Evolutionary conservation across 2,329 filamentous ascomycete species (phyloP).

Genomic region (Cercospora janseana): DNA sequence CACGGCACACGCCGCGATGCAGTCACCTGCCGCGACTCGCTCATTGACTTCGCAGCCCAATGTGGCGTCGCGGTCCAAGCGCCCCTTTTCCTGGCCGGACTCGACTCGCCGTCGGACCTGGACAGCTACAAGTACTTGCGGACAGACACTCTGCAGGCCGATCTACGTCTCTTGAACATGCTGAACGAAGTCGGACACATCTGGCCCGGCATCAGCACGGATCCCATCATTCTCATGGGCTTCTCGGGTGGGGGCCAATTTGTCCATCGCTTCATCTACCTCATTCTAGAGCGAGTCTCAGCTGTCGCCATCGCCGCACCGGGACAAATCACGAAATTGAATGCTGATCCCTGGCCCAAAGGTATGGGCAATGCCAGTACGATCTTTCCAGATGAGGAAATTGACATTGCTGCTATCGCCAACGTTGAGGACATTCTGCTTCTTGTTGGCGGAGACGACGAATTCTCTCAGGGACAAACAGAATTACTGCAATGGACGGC

Average conservation of each 20-base stretch:
- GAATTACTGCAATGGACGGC: constrained; percentile 17
- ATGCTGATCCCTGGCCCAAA: constrained; percentile 13
- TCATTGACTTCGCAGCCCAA: constrained; percentile 13
- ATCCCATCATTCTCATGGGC: constrained; percentile 14
- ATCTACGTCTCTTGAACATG: constrained; percentile 14
- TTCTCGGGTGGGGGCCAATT: constrained; percentile 22
- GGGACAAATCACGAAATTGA: constrained; percentile 17
- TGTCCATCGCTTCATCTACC: constrained; percentile 18
- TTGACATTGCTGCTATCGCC: constrained; percentile 11
- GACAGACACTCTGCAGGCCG: constrained; percentile 8
- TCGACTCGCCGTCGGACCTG: constrained; percentile 13
- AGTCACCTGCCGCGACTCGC: constrained; percentile 11
- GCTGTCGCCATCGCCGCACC: constrained; percentile 16
- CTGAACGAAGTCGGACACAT: constrained; percentile 17
- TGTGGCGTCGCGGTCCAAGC: constrained; percentile 19
- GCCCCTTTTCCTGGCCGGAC: constrained; percentile 18
- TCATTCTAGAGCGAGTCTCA: constrained; percentile 14
- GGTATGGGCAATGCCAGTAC: constrained; percentile 4
- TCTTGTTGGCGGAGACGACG: constrained; percentile 14
- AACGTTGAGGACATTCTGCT: constrained; percentile 10
- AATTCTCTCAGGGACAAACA: background rate
- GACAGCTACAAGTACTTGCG: constrained; percentile 19
- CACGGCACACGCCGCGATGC: constrained; percentile 19
- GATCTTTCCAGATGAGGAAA: constrained; percentile 8
- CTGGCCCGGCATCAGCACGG: constrained; percentile 15